Conservation (phyloP, 2,329 filamentous ascomycete genomes). For the Phaeomoniella chlamydospora region DNA sequence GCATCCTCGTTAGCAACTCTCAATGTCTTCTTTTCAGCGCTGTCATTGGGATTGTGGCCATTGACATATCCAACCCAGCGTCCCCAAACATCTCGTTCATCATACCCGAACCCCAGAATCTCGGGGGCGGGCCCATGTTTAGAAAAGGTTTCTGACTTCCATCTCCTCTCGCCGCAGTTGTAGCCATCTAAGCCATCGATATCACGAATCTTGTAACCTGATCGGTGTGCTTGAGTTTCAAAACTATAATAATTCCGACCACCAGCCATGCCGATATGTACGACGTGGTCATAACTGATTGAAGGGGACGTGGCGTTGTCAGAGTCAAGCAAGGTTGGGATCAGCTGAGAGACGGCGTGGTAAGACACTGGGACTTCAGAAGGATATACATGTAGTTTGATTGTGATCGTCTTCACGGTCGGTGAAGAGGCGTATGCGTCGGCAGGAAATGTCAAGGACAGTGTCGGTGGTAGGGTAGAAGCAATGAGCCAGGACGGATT, state of each 20-base stretch:
- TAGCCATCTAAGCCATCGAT: constrained; percentile 41
- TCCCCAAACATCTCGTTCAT: constrained; percentile 40
- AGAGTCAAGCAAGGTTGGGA: constrained; percentile 48
- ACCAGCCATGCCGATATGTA: constrained; percentile 70
- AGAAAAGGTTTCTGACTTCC: constrained; percentile 31
- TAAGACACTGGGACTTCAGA: constrained; percentile 59
- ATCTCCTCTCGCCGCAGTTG: constrained; percentile 33
- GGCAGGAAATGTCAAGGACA: constrained; percentile 28
- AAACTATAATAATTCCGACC: constrained; percentile 53
- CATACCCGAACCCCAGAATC: constrained; percentile 40
- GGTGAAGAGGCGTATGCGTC: constrained; percentile 4
- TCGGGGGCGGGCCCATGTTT: constrained; percentile 18
- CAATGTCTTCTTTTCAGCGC: background rate
- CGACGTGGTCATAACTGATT: constrained; percentile 44
- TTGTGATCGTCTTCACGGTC: constrained; percentile 21
- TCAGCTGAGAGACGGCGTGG: constrained; percentile 43
- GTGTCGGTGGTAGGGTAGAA: constrained; percentile 47
- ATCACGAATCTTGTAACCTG: constrained; percentile 57
- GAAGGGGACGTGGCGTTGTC: constrained; percentile 19
- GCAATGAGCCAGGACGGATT: constrained; percentile 78
- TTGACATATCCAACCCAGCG: constrained; percentile 35
- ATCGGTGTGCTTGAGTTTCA: constrained; percentile 55
- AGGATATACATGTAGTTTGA: constrained; percentile 52
- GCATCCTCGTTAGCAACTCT: background rate
- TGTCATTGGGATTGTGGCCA: background rate